These are phyloP conservation scores for Xylariaceae sp. DNA, from an alignment of 2,329 filamentous ascomycete species.

Conservation along the genomic window DNA sequence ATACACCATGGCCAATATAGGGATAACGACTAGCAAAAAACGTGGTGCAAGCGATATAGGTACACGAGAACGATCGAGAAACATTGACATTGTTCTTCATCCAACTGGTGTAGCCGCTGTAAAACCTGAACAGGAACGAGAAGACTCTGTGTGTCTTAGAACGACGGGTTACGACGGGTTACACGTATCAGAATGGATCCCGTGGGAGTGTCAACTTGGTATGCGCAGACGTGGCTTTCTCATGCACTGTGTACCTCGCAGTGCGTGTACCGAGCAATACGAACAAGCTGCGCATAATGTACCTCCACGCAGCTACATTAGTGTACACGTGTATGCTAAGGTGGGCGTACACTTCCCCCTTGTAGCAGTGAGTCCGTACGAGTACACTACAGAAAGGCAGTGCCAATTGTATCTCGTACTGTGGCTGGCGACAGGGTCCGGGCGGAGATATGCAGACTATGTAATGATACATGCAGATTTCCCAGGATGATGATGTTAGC, in stretches of 20 bases:
- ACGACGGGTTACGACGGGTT: background rate
- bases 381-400: no score
- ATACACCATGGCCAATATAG: background rate
- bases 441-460: background rate
- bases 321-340: background rate
- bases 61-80: background rate
- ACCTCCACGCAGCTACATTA: background rate
- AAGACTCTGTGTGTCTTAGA: background rate
- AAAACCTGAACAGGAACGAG: background rate
- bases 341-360: background rate
- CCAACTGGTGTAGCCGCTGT: background rate
- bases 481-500: conserved; percentile 2
- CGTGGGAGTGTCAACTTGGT: background rate
- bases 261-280: background rate
- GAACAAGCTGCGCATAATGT: background rate
- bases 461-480: background rate
- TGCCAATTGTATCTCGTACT: background rate
- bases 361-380: no score
- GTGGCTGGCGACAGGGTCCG: background rate
- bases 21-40: background rate
- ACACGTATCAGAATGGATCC: background rate
- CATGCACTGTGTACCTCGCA: conserved; percentile 5
- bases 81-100: background rate
- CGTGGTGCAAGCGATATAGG: background rate
- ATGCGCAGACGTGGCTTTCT: background rate